phyloP scores from a whole-genome alignment of 208 protist genomes.

The Cochliopodium minus region DNA sequence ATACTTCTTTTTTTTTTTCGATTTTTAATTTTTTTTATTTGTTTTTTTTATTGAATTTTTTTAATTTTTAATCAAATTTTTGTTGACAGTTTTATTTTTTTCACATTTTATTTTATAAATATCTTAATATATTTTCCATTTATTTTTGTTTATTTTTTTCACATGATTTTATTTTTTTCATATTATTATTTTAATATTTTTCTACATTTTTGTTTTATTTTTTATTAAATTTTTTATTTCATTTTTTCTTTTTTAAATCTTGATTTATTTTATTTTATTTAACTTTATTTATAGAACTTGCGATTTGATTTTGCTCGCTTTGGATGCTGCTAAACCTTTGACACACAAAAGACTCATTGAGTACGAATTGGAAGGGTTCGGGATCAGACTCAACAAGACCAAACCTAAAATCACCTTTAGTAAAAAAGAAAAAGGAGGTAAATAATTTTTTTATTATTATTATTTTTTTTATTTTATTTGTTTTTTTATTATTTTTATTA shows the following conservation, averaged over 20 bases:
- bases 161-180: no score
- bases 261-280: slow-evolving; percentile 1
- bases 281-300: slow-evolving; percentile 77
- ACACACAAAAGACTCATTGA: slow-evolving; percentile 80
- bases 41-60: not conserved
- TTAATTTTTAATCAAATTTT: not conserved
- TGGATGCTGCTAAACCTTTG: slow-evolving; percentile 89
- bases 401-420: slow-evolving; percentile 85
- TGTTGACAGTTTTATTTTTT: not conserved
- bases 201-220: no score
- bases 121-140: not conserved
- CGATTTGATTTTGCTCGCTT: slow-evolving; percentile 88
- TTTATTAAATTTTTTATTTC: slow-evolving; percentile 13
- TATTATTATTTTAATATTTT: no score
- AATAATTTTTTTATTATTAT: slow-evolving; percentile 33
- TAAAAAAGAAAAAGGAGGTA: slow-evolving; percentile 65
- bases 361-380: slow-evolving; percentile 92
- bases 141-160: no score
- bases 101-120: not conserved
- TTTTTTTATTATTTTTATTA: slow-evolving; percentile 8
- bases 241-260: no score
- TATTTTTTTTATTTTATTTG: no score
- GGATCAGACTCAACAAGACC: slow-evolving; percentile 88
- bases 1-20: not conserved
- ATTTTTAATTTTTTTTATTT: no score